Base-by-base conservation (phyloP, 495 filamentous ascomycete genomes). In the Cryomyces antarcticus region DNA sequence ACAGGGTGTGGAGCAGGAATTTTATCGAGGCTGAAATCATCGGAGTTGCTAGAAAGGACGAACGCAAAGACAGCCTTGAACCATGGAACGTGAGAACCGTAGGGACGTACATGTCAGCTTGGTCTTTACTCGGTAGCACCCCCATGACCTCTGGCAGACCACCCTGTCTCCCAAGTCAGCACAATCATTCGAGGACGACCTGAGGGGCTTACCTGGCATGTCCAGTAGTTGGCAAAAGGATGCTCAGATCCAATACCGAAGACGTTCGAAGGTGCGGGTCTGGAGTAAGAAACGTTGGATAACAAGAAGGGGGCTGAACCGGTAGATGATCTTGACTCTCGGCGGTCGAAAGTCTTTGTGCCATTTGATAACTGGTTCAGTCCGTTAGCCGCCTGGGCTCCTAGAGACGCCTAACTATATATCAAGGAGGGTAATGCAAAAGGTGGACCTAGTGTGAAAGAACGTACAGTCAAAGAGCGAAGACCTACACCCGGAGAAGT, bases 171-270 rank as follows among this genome's bases (percentile, higher is more conserved):
- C 17, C 17, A 2, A 24, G 17, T 24, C 17, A 24, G 17, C 17
- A 24, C 17, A 24, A 24, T 24, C 17, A 24, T 24, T 24, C 17
- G 17, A 24, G 17, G 17, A 2, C 17, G 1, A 24, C 17, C 17
- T 24, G 17, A 24, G 17, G 17, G 17, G 17, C 17, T 24, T 24
- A 24, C 17, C 17, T 24, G 66, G 49, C 72, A 77, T 5, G 78
- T 82, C 78, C 78, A 83, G 56, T 83, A 83, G 54, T 83, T 83
- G 49, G 73, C 71, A 49, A 78, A 80, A 3, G 73, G 72, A 42
- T 80, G 73, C 56, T 76, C 73, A 5, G 67, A 67, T 12, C 71
- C 69, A 41, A 74, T 65, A n/a, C 74, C 78, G 55, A 81, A 83
- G 34, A 81, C 73, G 42, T 76, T 78, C 36, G 70, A 74, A 11